Conservation (phyloP, 495 filamentous ascomycete species). For the Xylaria palmicola region DNA sequence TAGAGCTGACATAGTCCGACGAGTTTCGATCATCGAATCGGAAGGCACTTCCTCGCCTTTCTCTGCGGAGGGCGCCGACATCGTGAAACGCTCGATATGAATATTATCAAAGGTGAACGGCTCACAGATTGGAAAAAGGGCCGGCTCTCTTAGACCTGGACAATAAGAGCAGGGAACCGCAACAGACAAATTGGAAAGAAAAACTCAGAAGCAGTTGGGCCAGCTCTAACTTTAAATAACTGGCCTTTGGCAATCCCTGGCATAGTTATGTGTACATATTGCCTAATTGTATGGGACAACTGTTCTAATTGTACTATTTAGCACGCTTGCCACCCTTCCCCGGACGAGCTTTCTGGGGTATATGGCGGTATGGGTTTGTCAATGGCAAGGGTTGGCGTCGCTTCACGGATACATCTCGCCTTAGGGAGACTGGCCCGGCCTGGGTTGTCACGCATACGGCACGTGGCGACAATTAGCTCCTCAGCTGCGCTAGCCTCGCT, state of each 20-base stretch:
- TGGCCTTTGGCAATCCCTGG: neutral
- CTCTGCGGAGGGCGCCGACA: neutral
- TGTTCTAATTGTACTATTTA: neutral
- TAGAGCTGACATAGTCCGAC: constrained; percentile 40
- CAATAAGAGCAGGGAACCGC: neutral
- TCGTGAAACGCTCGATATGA: neutral
- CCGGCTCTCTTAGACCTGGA: neutral
- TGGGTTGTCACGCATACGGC: neutral
- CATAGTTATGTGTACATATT: neutral
- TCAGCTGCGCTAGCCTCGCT: neutral
- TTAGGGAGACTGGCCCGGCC: neutral
- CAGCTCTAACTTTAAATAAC: neutral
- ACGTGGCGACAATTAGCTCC: neutral
- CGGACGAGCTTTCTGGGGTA: neutral
- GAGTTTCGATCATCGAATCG: constrained; percentile 49
- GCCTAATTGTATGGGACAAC: neutral
- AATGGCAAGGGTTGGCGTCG: neutral
- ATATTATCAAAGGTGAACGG: neutral
- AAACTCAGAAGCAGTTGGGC: neutral
- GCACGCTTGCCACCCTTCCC: neutral
- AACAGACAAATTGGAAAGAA: neutral
- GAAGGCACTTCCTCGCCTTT: constrained; percentile 18
- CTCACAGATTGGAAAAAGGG: neutral
- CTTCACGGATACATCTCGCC: neutral
- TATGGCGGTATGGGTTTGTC: neutral